Percentiles rank a stretch among this genome's conserved stretches.
phyloP scores from a whole-genome alignment of 352 stramenopile species.

The Phytophthora meadii region DNA sequence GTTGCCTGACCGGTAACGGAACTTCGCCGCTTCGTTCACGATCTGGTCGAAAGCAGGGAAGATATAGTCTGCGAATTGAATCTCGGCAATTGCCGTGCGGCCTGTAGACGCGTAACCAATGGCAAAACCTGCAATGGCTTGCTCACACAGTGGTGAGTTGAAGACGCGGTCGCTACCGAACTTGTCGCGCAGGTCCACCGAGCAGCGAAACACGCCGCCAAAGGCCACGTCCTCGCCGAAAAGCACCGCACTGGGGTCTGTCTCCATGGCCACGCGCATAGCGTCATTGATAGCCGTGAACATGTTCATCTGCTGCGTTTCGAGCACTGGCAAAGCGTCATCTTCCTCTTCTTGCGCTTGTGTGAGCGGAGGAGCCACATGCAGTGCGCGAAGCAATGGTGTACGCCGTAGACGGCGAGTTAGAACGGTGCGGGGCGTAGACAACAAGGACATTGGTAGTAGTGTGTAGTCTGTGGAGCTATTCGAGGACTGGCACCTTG shows the following conservation, averaged over 20 bases:
- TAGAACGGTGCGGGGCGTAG: not conserved
- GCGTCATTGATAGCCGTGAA: constrained; percentile 94
- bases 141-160: constrained; percentile 97
- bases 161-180: constrained; percentile 96
- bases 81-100: constrained; percentile 97
- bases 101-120: constrained; percentile 97
- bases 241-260: constrained; percentile 90
- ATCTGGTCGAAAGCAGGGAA: constrained; percentile 97
- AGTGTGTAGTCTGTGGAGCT: constrained; percentile 3
- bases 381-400: constrained; percentile 9
- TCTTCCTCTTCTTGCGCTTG: constrained; percentile 31
- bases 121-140: constrained; percentile 95
- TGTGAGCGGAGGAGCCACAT: constrained; percentile 10
- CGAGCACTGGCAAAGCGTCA: constrained; percentile 32
- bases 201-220: constrained; percentile 98
- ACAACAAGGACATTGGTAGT: constrained; percentile 29
- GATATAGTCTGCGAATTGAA: constrained; percentile 98
- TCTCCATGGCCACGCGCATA: constrained; percentile 90
- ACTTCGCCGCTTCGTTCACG: constrained; percentile 99
- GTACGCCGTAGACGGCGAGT: constrained; percentile 5
- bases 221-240: constrained; percentile 99
- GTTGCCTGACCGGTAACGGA: constrained; percentile 97
- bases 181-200: constrained; percentile 92
- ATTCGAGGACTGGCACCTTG: constrained; percentile 25
- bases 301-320: constrained; percentile 91